These are phyloP conservation scores for Fusarium staphyleae DNA, from an alignment of 2,329 filamentous ascomycete genomes.

Conservation along the genomic window DNA sequence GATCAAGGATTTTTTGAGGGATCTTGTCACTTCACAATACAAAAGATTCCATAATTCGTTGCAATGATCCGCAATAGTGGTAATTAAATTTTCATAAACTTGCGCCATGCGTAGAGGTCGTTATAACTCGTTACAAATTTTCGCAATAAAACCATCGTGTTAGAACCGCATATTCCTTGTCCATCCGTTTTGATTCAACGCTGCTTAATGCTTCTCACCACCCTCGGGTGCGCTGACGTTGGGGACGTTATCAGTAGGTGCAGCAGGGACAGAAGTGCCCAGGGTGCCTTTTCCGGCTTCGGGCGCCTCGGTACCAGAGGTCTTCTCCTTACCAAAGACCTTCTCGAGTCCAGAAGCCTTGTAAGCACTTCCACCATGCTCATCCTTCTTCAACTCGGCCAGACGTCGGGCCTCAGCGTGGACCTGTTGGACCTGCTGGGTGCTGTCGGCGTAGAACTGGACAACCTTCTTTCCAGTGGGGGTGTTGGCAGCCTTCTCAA, in stretches of 20 bases:
- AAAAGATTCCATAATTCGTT: not conserved
- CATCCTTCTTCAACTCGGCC: slow-evolving; percentile 82
- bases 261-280: slow-evolving; percentile 32
- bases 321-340: slow-evolving; percentile 63
- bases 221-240: slow-evolving; percentile 37
- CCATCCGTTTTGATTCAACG: slow-evolving; percentile 10
- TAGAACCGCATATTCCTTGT: slow-evolving; percentile 6
- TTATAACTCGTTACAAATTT: slow-evolving; percentile 34
- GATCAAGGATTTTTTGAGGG: no score
- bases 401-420: slow-evolving; percentile 89
- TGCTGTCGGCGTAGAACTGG: slow-evolving; percentile 83
- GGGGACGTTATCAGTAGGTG: slow-evolving; percentile 30
- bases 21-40: no score
- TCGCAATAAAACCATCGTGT: slow-evolving; percentile 8
- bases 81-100: slow-evolving; percentile 23
- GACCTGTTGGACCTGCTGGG: slow-evolving; percentile 92
- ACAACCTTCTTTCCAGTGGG: slow-evolving; percentile 89
- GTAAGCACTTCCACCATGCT: slow-evolving; percentile 65
- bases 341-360: slow-evolving; percentile 65
- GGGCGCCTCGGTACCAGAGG: slow-evolving; percentile 26
- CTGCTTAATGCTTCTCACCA: slow-evolving; percentile 29
- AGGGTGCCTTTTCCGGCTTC: slow-evolving; percentile 25
- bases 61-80: not conserved
- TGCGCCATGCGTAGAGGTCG: slow-evolving; percentile 32
- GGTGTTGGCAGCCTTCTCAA: slow-evolving; percentile 88